Conservation (phyloP, 2,329 filamentous ascomycete species). For the Fusarium mexicanum region DNA sequence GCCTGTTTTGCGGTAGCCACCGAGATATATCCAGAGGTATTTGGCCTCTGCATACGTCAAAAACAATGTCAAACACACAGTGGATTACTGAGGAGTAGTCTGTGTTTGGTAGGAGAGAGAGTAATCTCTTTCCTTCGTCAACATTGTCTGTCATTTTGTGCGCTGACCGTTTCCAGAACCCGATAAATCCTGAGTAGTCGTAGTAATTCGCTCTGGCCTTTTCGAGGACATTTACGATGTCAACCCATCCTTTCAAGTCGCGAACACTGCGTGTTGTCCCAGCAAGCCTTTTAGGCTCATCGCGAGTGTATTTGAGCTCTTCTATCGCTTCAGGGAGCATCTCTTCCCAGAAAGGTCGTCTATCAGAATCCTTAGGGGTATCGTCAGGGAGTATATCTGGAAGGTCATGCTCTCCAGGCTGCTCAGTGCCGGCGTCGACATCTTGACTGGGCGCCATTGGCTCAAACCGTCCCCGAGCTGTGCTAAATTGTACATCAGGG, state of each 20-base stretch:
- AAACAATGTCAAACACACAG: neutral
- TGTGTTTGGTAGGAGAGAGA: neutral
- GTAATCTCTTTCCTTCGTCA: neutral
- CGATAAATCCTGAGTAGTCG: neutral
- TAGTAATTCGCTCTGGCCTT: neutral
- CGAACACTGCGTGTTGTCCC: neutral
- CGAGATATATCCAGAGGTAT: rapidly evolving
- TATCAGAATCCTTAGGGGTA: rapidly evolving
- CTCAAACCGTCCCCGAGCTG: neutral
- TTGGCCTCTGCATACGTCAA: neutral
- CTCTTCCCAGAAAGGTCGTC: neutral
- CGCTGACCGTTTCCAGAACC: neutral
- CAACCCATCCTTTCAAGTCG: neutral
- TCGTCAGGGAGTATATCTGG: neutral
- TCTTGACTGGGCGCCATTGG: neutral
- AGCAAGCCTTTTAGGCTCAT: neutral
- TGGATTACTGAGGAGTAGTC: neutral
- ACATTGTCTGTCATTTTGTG: neutral
- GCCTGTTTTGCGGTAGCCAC: neutral
- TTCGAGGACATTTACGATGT: neutral
- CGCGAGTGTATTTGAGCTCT: neutral
- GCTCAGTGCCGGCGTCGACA: rapidly evolving
- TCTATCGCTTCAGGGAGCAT: neutral
- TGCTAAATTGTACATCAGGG: neutral
- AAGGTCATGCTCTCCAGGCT: neutral